Conservation (phyloP, 305 asterid genomes). For the Fraxinus sp. region DNA sequence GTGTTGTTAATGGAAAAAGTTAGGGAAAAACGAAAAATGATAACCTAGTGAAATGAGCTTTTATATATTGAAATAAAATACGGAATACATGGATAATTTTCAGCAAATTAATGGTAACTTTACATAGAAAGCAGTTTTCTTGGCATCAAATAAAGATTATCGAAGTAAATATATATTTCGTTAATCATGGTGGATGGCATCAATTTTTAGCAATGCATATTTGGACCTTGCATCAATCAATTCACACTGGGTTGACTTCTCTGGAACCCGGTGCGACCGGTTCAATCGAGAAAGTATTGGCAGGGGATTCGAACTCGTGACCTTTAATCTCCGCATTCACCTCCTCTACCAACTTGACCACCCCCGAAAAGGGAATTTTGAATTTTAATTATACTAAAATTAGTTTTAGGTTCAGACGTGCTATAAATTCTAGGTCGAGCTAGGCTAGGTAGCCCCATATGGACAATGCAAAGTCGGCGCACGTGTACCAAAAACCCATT, state of each 20-base stretch:
- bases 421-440: neutral
- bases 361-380: neutral
- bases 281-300: too few species aligned
- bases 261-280: too few species aligned
- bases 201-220: neutral
- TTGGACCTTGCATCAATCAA: slow-evolving; percentile 22
- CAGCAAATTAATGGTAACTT: neutral
- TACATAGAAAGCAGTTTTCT: neutral
- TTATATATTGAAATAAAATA: neutral
- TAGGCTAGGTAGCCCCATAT: neutral
- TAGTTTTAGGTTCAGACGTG: neutral
- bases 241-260: slow-evolving; percentile 15
- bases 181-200: neutral
- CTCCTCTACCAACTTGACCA: too few species aligned
- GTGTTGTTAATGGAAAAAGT: neutral
- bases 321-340: too few species aligned
- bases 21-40: neutral
- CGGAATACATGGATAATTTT: neutral
- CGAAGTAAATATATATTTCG: neutral
- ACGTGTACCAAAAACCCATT: neutral
- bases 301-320: too few species aligned
- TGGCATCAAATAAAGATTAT: neutral
- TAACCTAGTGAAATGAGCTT: neutral
- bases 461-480: neutral
- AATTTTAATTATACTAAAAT: neutral